Evolutionary conservation across 768 basidiomycete genomes (phyloP), one percentile per base, ranked within the genome.

Genomic region (Strobilomyces echinocephalus): DNA sequence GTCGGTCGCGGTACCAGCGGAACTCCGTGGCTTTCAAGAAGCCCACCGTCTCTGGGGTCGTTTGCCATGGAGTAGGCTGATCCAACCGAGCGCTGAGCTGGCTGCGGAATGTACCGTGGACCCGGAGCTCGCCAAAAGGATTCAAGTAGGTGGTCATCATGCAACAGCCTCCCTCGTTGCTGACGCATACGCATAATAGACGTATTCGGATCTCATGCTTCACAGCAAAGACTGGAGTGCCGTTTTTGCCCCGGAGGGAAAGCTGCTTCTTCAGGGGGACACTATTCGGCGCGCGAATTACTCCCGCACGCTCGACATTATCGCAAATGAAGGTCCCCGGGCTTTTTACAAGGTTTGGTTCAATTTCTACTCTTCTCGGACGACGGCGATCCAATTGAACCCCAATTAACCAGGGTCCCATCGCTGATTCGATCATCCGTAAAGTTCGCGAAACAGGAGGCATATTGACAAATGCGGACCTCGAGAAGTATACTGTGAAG

Each of bases 1-100:
- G 50, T 69, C 92, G 7, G 82, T 95, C n/a, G 95, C 82, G 21
- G 86, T 97, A 0, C 97, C 97, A 1, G 89, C 95, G 9, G 95
- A 98, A 72, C 67, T 98, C 43, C 80, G 87, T 21, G 97, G 95
- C 10, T 78, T 97, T 31, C 83, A 87, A 66, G 88, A 85, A 65
- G 91, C 90, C 0, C 87, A 95, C 69, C 73, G 76, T 39, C 79
- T 84, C 24, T 97, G 94, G 84, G 95, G 93, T 0, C 79, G 72
- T 35, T 62, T 97, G 12, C 76, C 85, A 0, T 98, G 97, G 97
- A 71, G 76, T 39, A 72, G 78, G 30, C 76, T 98, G 21, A 80
- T 98, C 16, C 72, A 82, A 60, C 94, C 95, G 0, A 85, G 81
- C 31, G 80, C 84, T 6, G 69, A 81, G 8, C 74, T 99, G 3